Base-by-base conservation (phyloP, 75 land plant genomes). In the Sequoia sempervirens region DNA sequence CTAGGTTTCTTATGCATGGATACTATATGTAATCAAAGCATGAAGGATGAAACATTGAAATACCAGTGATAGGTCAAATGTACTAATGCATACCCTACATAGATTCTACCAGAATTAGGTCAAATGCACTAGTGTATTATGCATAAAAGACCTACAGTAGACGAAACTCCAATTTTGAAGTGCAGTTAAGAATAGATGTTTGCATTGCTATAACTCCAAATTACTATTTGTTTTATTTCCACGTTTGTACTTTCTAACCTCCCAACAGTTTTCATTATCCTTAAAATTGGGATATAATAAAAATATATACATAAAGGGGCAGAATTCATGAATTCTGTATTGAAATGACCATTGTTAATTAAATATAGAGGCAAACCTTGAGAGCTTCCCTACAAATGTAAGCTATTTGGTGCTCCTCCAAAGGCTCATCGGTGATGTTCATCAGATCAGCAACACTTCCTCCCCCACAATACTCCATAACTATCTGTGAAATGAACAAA, bases 381-480 rank as follows among this genome's bases (percentile, higher is more conserved):
- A 98, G 79, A 6, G 99, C 97, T 84, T 98, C 99, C 84, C 94
- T 89, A 78, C 99, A 98, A 37, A 98, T 92, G 78, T 91, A 98
- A n/a, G 99, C 99, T 76, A 98, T 98, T 68, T 98, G 99, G 75
- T 86, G 86, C 83, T 98, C 99, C 83, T 93, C 97, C 84, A 98
- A 84, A 73, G 99, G 82, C 87, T 96, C 99, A 47, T 96, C 99
- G 20, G 95, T 96, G 26, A 88, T 87, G 80, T 87, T 91, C 97
- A 98, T 95, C 89, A 98, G 90, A 85, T 96, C 99, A 76, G 98
- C 94, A 75, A 96, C 93, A 91, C 99, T 98, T 17, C 99, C 99
- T 82, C 99, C 99, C 70, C 99, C 99, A 89, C 99, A 98, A 80
- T 98, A 98, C 87, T 98, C 99, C 99, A 98, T 98, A 12, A 98